Percentiles rank a stretch among this genome's conserved stretches.
Conservation (phyloP, 208 protist species). For the Paratrypanosoma confusum region DNA sequence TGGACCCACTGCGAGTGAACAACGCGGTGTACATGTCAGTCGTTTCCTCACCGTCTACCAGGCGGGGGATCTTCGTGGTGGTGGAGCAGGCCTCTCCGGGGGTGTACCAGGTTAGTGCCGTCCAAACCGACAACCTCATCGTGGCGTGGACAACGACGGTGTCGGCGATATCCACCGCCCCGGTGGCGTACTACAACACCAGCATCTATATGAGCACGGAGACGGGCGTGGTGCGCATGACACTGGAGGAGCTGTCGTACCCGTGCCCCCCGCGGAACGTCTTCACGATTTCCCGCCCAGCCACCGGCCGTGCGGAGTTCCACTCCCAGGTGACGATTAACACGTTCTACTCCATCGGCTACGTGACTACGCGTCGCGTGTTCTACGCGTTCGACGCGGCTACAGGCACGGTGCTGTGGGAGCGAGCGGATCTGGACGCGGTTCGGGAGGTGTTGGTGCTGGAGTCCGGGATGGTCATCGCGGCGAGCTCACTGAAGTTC, state of each 20-base stretch:
- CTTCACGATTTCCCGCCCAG: neutral
- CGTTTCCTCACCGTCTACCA: constrained; percentile 3
- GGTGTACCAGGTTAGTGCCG: constrained; percentile 1
- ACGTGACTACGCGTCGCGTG: constrained; percentile 5
- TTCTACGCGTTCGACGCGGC: constrained; percentile 13
- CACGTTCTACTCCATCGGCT: constrained; percentile 10
- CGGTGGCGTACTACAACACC: constrained; percentile 10
- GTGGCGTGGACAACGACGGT: constrained; percentile 10
- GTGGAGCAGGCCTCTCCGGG: too few relatives aligned
- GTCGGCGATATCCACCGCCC: neutral
- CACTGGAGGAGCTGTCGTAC: constrained; percentile 7
- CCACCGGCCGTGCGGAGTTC: neutral
- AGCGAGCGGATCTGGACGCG: constrained; percentile 1
- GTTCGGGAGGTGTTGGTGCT: constrained; percentile 1
- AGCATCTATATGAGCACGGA: constrained; percentile 10
- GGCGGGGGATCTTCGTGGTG: constrained; percentile 7
- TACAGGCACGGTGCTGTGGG: constrained; percentile 8
- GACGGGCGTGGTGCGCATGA: neutral
- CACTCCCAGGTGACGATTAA: constrained; percentile 8
- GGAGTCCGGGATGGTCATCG: constrained; percentile 2
- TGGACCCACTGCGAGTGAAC: too few relatives aligned
- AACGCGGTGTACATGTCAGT: constrained; percentile 4
- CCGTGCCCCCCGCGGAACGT: constrained; percentile 9
- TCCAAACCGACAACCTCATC: constrained; percentile 4
- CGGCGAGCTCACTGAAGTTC: neutral